Conservation (phyloP, 2,329 filamentous ascomycete genomes). For the Colletotrichum sidae region DNA sequence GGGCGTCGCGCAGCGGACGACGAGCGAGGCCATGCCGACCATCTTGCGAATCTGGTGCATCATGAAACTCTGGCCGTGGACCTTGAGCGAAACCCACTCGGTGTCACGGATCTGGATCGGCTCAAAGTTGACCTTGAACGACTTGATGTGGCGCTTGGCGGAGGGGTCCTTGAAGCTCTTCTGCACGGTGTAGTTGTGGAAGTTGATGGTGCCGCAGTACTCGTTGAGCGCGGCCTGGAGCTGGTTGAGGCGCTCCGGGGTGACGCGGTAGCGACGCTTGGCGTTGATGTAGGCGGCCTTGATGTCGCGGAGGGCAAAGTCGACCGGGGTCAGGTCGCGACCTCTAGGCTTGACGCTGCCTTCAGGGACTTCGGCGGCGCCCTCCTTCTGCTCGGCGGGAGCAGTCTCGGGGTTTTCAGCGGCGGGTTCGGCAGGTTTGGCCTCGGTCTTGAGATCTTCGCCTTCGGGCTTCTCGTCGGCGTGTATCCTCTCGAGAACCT, state of each 20-base stretch:
- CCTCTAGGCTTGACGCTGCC: slow-evolving; percentile 51
- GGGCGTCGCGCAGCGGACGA: slow-evolving; percentile 86
- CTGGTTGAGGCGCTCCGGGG: slow-evolving; percentile 74
- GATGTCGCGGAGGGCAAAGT: slow-evolving; percentile 76
- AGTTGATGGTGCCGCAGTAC: slow-evolving; percentile 90
- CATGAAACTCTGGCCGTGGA: slow-evolving; percentile 99
- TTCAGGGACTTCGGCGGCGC: slow-evolving; percentile 35
- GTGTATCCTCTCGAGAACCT: slow-evolving; percentile 73
- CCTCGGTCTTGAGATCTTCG: slow-evolving; percentile 38
- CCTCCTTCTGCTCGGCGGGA: slow-evolving; percentile 29
- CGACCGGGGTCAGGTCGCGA: slow-evolving; percentile 64
- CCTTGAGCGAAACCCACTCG: slow-evolving; percentile 94
- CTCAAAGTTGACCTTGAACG: slow-evolving; percentile 80
- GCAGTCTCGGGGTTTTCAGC: slow-evolving; percentile 24
- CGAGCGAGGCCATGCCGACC: slow-evolving; percentile 90
- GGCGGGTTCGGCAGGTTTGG: slow-evolving; percentile 42
- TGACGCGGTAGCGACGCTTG: slow-evolving; percentile 87
- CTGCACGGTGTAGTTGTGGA: slow-evolving; percentile 97
- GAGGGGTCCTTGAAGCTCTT: slow-evolving; percentile 86
- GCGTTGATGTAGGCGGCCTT: slow-evolving; percentile 85
- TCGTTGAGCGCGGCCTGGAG: slow-evolving; percentile 80
- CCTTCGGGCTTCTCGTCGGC: slow-evolving; percentile 40
- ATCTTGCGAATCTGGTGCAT: slow-evolving; percentile 99
- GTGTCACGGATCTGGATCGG: slow-evolving; percentile 91
- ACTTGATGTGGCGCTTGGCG: slow-evolving; percentile 91